Evolutionary conservation across 2,329 filamentous ascomycete species (phyloP), one percentile per base, ranked within the genome.

Genomic region (Sordariomycetes sp.): DNA sequence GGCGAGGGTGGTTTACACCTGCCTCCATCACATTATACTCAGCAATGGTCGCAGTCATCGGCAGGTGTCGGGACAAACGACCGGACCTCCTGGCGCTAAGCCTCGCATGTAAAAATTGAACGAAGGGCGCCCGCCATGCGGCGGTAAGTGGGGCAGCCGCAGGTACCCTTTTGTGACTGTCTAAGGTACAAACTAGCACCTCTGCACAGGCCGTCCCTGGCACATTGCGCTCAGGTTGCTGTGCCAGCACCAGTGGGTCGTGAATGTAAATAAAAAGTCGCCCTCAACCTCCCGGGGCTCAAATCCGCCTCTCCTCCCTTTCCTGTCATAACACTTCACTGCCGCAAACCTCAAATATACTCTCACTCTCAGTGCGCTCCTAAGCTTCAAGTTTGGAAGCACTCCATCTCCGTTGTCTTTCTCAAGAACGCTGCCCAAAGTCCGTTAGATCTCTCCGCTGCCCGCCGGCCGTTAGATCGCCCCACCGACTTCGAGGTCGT

Each of bases 371-470:
- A 10, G 34, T 48, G 28, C 28, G 13, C 20, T 61, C 57, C 57
- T 61, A 59, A 58, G 53, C 58, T 56, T 64, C 60, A 60, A 62
- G 58, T 64, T 63, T 63, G 62, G 57, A 60, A 57, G 20, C 32
- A 39, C 28, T 56, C n/a, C 42, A 64, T 62, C 55, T 36, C 59
- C 64, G 64, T 65, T 63, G 62, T 66, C 65, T 68, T 45, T 62
- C 58, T 62, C 61, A 62, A 66, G 70, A 62, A 68, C 65, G 59
- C 60, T 60, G 10, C 63, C 63, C 61, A 63, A 68, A 72, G 70
- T 72, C 70, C 62, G 71, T 65, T 74, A 76, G 74, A 78, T 76
- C 75, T 73, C 67, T 70, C 74, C 68, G 73, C 72, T 69, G 59
- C 62, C 63, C 61, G 34, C 54, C 64, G 67, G 70, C 72, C 69